Evolutionary conservation across 495 filamentous ascomycete genomes (phyloP).

Genomic region (Xylaria bambusicola): DNA sequence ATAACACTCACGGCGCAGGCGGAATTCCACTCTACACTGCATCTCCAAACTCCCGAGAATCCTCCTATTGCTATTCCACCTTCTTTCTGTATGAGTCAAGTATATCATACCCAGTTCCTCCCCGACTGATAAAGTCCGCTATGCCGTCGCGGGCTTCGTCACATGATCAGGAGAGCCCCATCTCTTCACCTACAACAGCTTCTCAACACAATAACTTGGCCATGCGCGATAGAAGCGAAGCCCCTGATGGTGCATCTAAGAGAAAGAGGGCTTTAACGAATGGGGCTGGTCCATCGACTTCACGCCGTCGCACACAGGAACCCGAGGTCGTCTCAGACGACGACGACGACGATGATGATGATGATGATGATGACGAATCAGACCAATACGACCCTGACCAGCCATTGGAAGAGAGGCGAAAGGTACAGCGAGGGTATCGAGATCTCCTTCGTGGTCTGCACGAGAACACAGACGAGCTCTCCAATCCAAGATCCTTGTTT

Average conservation of each 20-base stretch:
- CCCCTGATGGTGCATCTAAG: conserved; percentile 43
- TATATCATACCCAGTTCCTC: not conserved
- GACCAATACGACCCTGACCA: conserved; percentile 87
- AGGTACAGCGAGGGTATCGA: conserved; percentile 66
- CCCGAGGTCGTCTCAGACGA: conserved; percentile 37
- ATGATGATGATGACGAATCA: too few species aligned
- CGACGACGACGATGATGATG: too few species aligned
- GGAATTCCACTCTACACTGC: not conserved
- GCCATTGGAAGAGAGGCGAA: conserved; percentile 71
- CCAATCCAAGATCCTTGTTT: conserved; percentile 61
- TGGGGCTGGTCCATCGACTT: conserved; percentile 39
- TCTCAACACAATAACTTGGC: conserved; percentile 28
- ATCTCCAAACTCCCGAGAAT: not conserved
- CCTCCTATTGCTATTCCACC: too few species aligned
- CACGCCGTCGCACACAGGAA: conserved; percentile 41
- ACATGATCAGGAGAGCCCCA: conserved; percentile 15
- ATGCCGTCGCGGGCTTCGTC: conserved; percentile 34
- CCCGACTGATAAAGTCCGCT: not conserved
- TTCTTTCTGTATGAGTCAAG: not conserved
- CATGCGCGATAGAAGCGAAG: conserved; percentile 37
- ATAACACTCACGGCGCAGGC: not conserved
- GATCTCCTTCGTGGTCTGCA: conserved; percentile 66
- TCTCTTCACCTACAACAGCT: conserved; percentile 17
- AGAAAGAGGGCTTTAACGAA: conserved; percentile 54
- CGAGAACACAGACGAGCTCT: conserved; percentile 69